A percentile compares a stretch with the other conserved stretches of the same genome.
These are phyloP conservation scores for Linnemannia hyalina DNA, from an alignment of 192 early-diverging fungal species.

Conservation along the genomic window DNA sequence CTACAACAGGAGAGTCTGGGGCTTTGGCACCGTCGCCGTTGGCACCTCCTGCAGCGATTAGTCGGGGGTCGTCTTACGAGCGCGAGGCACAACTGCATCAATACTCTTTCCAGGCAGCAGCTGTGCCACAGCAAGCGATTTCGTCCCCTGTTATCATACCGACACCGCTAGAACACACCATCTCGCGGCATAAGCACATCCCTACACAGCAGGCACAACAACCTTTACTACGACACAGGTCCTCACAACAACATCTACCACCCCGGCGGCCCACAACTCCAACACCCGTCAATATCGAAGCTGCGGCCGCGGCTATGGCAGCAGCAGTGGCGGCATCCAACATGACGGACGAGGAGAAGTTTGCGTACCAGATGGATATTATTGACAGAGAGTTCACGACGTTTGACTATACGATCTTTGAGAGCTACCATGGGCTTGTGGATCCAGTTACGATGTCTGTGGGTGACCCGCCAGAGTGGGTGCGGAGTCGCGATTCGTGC, in stretches of 20 bases:
- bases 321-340: constrained; percentile 19
- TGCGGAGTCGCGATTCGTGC: constrained; percentile 49
- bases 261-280: constrained; percentile 17
- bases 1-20: not conserved
- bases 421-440: constrained; percentile 77
- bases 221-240: constrained; percentile 22
- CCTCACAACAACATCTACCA: not conserved
- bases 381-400: constrained; percentile 81
- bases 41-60: not conserved
- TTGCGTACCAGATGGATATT: constrained; percentile 52
- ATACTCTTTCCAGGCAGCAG: constrained; percentile 34
- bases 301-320: constrained; percentile 22
- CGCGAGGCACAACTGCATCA: constrained; percentile 1
- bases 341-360: constrained; percentile 26
- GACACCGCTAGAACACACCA: constrained; percentile 35
- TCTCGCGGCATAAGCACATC: constrained; percentile 37
- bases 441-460: constrained; percentile 73
- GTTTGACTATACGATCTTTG: constrained; percentile 91
- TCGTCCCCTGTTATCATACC: constrained; percentile 47
- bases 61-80: not conserved
- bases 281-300: constrained; percentile 42
- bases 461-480: constrained; percentile 79
- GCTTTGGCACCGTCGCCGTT: not conserved
- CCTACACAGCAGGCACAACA: constrained; percentile 25
- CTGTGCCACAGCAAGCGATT: constrained; percentile 27